Evolutionary conservation across 73 alveolate species (phyloP), one percentile per base, ranked within the genome.

Genomic region (Breviolum minutum): DNA sequence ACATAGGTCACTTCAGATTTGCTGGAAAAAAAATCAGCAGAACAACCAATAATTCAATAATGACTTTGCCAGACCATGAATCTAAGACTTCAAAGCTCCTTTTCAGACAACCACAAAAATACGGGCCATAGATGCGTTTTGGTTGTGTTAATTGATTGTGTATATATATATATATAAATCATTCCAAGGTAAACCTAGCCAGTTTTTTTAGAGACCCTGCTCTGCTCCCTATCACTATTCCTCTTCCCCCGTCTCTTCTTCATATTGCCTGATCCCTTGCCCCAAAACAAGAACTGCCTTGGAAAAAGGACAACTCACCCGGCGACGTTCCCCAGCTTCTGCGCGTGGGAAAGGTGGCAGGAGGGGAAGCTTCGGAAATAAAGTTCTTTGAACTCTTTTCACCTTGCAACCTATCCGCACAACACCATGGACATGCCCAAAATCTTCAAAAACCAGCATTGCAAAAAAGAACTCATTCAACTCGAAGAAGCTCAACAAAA

Each of bases 301-400:
- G 88, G 97, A 90, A 63, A 90, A 90, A 62, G 97, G 97, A 61
- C 97, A 90, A 87, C 97, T 71, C 76, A 90, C 87, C 73, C 97
- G 97, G 40, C 97, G 97, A n/a, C 97, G 97, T 60, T 90, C 97
- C 12, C 97, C 97, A 32, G 97, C 62, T 22, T 73, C 97, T 90
- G 66, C 22, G n/a, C 16, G 63, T 17, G 63, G n/a, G 84, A 13
- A 32, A 8, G 22, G 40, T 17, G 11, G 6, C 27, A 79, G n/a
- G 63, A 2, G 32, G 27, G 83, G 83, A 9, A 12, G 14, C 32
- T 73, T 73, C 12, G 48, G 83, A 73, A 68, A 68, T 68, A 22
- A 68, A 22, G 17, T 68, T 22, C 54, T 40, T 2, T 40, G 0
- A 3, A 40, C 5, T 40, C 54, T 0, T 40, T 40, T 40, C 54